Base-by-base conservation (phyloP, 208 protist genomes). In the Angomonas ambiguus region DNA sequence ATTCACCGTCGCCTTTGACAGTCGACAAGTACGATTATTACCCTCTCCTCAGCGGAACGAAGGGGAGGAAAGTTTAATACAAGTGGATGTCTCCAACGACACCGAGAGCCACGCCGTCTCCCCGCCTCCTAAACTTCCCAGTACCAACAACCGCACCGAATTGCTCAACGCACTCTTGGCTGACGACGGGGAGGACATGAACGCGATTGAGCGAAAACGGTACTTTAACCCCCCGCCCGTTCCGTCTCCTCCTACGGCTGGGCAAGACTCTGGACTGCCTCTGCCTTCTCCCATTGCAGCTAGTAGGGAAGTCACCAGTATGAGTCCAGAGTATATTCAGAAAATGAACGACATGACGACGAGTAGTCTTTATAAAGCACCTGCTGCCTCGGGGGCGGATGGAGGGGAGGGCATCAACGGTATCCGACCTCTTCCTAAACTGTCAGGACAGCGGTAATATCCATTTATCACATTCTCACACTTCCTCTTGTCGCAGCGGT, bases 41-140 rank as follows among this genome's bases (percentile, higher is more conserved):
- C 45, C 45, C 45, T 53, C 45, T n/a, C 45, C 45, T 53, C 45
- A 53, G 45, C 45, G 45, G 4, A 24, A 53, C 20, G 45, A 53
- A n/a, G 18, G 24, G 45, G 45, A 53, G 5, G 45, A n/a, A 8
- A 53, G 16, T n/a, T 22, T n/a, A 5, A 22, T 3, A 20, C 8
- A 31, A 4, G 24, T 11, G 28, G 5, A 32, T 10, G 5, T 27
- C 28, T 32, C 53, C 49, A 55, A 28, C 25, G 56, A 31, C 5
- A 28, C 56, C 18, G 10, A 31, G 24, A 41, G 32, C 49, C 4
- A 49, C 45, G 20, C 45, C 45, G 45, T 24, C 45, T 53, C 45
- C 20, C 45, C 45, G 3, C 45, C 20, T 3, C 45, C 45, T 3
- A 53, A 53, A 20, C 18, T 53, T 8, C 45, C 45, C 10, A 20